Evolutionary conservation across 371 early-diverging fungal genomes (phyloP).

Genomic region (Syncephalastrum sp.): DNA sequence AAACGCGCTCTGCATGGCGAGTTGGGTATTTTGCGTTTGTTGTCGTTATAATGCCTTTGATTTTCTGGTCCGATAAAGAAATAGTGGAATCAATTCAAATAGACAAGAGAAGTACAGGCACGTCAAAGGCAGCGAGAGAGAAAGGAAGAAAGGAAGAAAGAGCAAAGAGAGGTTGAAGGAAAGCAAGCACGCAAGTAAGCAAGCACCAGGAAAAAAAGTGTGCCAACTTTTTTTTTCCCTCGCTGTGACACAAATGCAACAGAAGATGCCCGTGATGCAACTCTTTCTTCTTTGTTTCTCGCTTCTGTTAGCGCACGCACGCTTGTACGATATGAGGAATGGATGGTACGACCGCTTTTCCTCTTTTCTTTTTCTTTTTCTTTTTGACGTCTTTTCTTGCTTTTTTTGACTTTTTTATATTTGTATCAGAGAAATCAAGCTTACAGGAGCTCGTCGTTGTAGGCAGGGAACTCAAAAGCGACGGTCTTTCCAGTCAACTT

Average conservation of each 20-base stretch:
- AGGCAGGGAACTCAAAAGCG: conserved; percentile 91
- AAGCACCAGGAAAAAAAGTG: conserved; percentile 3
- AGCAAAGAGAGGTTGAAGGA: conserved; percentile 1
- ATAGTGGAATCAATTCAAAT: not conserved
- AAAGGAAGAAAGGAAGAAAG: conserved; percentile 2
- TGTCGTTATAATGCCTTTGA: not conserved
- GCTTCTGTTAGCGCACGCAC: too few species aligned
- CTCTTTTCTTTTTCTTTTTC: not conserved
- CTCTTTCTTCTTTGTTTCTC: too few species aligned
- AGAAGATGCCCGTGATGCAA: too few species aligned
- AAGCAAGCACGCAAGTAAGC: conserved; percentile 1
- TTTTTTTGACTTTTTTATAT: too few species aligned
- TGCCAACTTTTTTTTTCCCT: conserved; percentile 1
- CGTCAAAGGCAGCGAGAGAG: not conserved
- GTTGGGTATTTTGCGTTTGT: not conserved
- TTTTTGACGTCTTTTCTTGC: too few species aligned
- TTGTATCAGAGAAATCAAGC: not conserved
- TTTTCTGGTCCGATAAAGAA: not conserved
- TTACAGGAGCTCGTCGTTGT: conserved; percentile 26
- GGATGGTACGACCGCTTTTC: too few species aligned
- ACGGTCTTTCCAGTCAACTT: conserved; percentile 97
- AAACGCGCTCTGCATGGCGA: conserved; percentile 15
- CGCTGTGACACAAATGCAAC: conserved; percentile 1
- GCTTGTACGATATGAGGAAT: too few species aligned
- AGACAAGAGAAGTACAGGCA: not conserved